These are phyloP conservation scores for Periconia digitata DNA, from an alignment of 2,329 filamentous ascomycete species.

Conservation along the genomic window DNA sequence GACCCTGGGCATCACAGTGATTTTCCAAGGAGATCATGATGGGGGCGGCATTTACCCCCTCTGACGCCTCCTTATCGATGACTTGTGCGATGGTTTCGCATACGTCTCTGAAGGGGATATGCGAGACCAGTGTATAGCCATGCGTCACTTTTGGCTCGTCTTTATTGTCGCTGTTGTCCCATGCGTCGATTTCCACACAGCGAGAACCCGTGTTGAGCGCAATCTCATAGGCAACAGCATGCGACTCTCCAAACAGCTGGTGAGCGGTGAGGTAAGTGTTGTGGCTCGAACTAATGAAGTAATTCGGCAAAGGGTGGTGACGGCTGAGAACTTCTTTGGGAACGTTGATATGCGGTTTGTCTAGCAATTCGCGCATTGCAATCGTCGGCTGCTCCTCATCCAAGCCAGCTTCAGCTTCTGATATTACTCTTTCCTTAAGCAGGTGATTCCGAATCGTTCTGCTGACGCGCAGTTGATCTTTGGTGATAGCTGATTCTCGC, in stretches of 20 bases:
- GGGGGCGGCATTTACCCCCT: slow-evolving; percentile 55
- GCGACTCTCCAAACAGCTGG: slow-evolving; percentile 67
- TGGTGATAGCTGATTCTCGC: slow-evolving; percentile 52
- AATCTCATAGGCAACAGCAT: slow-evolving; percentile 64
- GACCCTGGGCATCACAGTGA: slow-evolving; percentile 63
- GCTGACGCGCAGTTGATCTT: slow-evolving; percentile 61
- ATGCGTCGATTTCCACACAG: slow-evolving; percentile 74
- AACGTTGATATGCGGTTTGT: slow-evolving; percentile 60
- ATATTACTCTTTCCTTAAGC: slow-evolving; percentile 54
- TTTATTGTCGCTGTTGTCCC: slow-evolving; percentile 63
- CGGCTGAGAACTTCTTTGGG: slow-evolving; percentile 59
- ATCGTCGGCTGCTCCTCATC: slow-evolving; percentile 48
- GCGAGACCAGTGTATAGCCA: slow-evolving; percentile 67
- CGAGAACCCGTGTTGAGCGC: slow-evolving; percentile 64
- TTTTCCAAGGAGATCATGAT: slow-evolving; percentile 69
- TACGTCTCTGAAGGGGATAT: slow-evolving; percentile 65
- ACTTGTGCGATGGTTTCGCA: slow-evolving; percentile 67
- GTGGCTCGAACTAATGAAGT: slow-evolving; percentile 73
- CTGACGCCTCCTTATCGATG: slow-evolving; percentile 58
- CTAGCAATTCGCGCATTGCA: slow-evolving; percentile 55
- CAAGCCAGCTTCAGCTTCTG: slow-evolving; percentile 50
- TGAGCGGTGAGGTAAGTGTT: slow-evolving; percentile 73
- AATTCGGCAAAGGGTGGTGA: slow-evolving; percentile 65
- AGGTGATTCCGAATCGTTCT: slow-evolving; percentile 60
- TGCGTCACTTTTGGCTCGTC: slow-evolving; percentile 68